phyloP scores from a whole-genome alignment of 768 basidiomycete species.

The Cytidiella melzeri region DNA sequence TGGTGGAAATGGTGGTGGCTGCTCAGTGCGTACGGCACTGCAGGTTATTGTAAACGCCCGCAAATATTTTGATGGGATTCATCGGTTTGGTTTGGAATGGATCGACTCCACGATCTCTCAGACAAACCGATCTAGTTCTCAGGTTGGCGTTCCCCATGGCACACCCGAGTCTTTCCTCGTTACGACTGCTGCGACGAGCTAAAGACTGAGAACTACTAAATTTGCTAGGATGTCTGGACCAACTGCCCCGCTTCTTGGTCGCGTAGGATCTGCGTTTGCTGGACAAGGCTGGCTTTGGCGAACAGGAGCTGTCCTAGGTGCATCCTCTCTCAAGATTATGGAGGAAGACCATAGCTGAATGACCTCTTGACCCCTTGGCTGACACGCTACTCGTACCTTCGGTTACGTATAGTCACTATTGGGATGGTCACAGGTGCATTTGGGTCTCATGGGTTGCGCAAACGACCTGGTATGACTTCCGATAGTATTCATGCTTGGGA shows the following conservation, averaged over 20 bases:
- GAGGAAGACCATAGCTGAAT: neutral
- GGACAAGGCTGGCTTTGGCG: constrained; percentile 21
- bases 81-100: neutral
- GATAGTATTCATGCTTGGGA: constrained; percentile 55
- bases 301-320: constrained; percentile 23
- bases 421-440: constrained; percentile 64
- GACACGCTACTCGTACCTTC: neutral
- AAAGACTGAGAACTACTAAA: neutral
- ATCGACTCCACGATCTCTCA: neutral
- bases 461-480: constrained; percentile 38
- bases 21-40: neutral
- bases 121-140: neutral
- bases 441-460: constrained; percentile 57
- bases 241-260: constrained; percentile 23
- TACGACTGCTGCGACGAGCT: neutral
- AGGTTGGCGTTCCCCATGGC: too few relatives aligned
- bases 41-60: constrained; percentile 2
- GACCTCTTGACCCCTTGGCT: neutral
- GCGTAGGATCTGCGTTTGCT: constrained; percentile 4
- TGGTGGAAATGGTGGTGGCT: constrained; percentile 1
- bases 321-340: neutral
- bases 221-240: constrained; percentile 16
- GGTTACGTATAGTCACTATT: constrained; percentile 31
- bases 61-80: constrained; percentile 1
- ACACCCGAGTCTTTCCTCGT: neutral